Base-by-base conservation (phyloP, 306 rosid genomes). In the Trifolium dubium region DNA sequence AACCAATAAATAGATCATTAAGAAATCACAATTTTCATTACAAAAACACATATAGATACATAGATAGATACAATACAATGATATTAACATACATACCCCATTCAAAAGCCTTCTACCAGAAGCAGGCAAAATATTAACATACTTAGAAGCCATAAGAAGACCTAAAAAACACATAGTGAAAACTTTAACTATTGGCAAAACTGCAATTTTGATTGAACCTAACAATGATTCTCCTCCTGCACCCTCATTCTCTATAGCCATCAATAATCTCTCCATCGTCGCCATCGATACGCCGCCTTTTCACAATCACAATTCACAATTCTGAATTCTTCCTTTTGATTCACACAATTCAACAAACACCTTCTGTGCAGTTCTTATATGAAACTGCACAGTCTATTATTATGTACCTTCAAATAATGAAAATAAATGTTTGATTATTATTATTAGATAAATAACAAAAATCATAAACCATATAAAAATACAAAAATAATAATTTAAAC, bases 91-190 rank as follows among this genome's bases (percentile, higher is more conserved):
- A 71, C 85, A 76, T 80, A 92, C 99, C 93, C 96, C 97, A 78
- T 95, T 95, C 74, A 95, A 79, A 15, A 92, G 96, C 76, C 84
- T 92, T 69, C 99, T 90, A 51, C 99, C 99, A 46, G 79, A 71
- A 63, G 99, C 89, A 8, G 96, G 92, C 77, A 95, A 83, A 30
- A 95, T 87, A 69, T 92, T 85, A 23, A 92, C 91, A 81, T 81
- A 89, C 86, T 90, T 95, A 64, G 99, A 90, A 75, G 99, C 99
- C 99, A 95, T 92, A 3, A 95, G 91, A 70, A 92, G 86, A 3
- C 99, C 99, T 92, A 95, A 81, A 39, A 85, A 82, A 68, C 99
- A 95, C 71, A 92, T 79, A 8, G 97, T 89, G 81, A 92, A 88
- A 7, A 95, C 98, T 82, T 95, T 95, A 10, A 97, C 93, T 44